A percentile compares a stretch with the other conserved stretches of the same genome.
Conservation (phyloP, 768 basidiomycete genomes). For the Termitomyces sp. region DNA sequence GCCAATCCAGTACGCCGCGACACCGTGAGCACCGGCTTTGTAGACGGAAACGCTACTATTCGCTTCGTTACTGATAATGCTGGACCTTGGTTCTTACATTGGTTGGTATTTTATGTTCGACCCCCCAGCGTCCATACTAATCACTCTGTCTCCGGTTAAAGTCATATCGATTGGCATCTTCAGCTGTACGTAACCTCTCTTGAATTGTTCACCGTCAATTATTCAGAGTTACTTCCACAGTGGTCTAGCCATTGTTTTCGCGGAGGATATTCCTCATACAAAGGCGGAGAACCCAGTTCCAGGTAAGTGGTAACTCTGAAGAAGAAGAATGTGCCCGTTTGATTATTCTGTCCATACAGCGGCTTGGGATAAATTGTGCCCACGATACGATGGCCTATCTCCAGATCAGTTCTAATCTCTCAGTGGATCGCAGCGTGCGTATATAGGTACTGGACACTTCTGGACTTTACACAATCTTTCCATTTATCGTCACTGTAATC, state of each 20-base stretch:
- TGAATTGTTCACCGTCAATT: background rate
- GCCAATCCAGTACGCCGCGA: constrained; percentile 39
- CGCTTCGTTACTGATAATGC: constrained; percentile 30
- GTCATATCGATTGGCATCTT: constrained; percentile 39
- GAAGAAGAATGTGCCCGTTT: background rate
- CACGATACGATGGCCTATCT: constrained; percentile 21
- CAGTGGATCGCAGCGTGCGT: no score
- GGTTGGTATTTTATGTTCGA: constrained; percentile 12
- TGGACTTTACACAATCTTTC: background rate
- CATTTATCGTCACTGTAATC: no score
- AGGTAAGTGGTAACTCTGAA: constrained; percentile 12
- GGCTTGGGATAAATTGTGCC: constrained; percentile 34
- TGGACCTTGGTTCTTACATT: constrained; percentile 24
- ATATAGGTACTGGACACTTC: background rate
- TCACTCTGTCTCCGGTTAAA: background rate
- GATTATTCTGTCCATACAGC: constrained; percentile 11
- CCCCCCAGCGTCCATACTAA: background rate
- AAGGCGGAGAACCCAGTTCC: constrained; percentile 20
- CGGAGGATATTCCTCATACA: constrained; percentile 26
- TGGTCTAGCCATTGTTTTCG: constrained; percentile 34
- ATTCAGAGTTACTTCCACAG: constrained; percentile 11
- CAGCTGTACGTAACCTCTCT: constrained; percentile 28
- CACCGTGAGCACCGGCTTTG: constrained; percentile 31
- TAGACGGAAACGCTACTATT: constrained; percentile 39
- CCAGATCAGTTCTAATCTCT: constrained; percentile 7